Evolutionary conservation across 2,329 filamentous ascomycete genomes (phyloP).

Genomic region (Westerdykella ornata): DNA sequence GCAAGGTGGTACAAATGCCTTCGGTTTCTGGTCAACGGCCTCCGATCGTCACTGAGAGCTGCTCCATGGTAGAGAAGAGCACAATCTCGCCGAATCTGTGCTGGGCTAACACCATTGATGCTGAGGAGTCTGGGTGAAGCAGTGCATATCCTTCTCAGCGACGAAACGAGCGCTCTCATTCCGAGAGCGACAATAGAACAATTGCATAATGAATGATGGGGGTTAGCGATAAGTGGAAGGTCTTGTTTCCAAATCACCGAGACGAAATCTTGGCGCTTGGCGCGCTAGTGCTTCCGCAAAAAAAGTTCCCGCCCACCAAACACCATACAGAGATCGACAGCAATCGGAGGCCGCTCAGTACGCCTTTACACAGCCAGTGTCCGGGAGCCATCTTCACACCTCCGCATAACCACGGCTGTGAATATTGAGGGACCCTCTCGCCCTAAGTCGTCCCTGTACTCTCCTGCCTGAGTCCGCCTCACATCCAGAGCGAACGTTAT

Average conservation of each 20-base stretch:
- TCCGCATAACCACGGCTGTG: background rate
- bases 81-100: background rate
- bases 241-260: no score
- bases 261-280: no score
- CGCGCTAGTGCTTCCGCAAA: background rate
- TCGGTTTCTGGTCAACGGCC: constrained; percentile 12
- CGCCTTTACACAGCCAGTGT: background rate
- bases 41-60: constrained; percentile 1
- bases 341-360: background rate
- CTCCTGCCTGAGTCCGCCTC: no score
- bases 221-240: background rate
- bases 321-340: constrained; percentile 4
- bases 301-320: constrained; percentile 4
- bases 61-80: constrained; percentile 4
- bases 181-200: constrained; percentile 17
- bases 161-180: constrained; percentile 29
- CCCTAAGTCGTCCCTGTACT: no score
- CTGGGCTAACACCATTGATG: no score
- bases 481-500: no score
- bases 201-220: constrained; percentile 11
- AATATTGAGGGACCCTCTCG: background rate
- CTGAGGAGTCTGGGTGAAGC: no score
- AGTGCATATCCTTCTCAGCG: no score
- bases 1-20: constrained; percentile 11
- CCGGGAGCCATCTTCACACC: background rate